Conservation (phyloP, 306 rosid genomes). For the Gleditsia sinensis region DNA sequence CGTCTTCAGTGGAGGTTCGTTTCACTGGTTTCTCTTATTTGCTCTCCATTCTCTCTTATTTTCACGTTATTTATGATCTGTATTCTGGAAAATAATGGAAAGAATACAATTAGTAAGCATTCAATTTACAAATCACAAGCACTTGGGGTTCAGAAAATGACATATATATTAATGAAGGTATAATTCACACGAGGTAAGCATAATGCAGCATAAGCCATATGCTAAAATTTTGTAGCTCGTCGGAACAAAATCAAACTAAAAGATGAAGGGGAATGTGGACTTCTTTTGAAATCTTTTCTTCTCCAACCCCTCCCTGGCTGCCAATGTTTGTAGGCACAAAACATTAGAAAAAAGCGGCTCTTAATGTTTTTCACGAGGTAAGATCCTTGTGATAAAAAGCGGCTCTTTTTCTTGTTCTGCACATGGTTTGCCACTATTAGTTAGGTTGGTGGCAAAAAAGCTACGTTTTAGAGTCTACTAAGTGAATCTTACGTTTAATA, state of each 20-base stretch:
- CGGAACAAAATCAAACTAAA: background rate
- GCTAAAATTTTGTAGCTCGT: background rate
- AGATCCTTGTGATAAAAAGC: background rate
- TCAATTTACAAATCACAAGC: background rate
- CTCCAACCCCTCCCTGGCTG: background rate
- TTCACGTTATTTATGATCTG: background rate
- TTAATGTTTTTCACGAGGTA: background rate
- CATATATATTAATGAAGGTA: background rate
- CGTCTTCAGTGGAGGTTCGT: slow-evolving; percentile 71
- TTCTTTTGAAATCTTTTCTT: background rate
- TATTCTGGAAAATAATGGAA: slow-evolving; percentile 2
- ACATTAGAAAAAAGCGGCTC: background rate
- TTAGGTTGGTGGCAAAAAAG: background rate
- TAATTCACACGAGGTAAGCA: background rate
- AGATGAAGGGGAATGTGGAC: background rate
- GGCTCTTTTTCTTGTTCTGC: background rate
- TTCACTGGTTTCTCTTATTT: background rate
- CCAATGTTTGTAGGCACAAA: background rate
- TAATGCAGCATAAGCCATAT: slow-evolving; percentile 9
- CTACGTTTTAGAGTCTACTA: background rate
- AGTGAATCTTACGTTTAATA: slow-evolving; percentile 7
- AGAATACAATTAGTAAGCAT: background rate
- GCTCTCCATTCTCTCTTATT: background rate
- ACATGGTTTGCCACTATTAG: background rate
- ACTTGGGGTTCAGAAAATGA: background rate